Percentiles rank a stretch among this genome's conserved stretches.
These are phyloP conservation scores for Parvularia atlantis DNA, from an alignment of 78 protist genomes.

Conservation along the genomic window DNA sequence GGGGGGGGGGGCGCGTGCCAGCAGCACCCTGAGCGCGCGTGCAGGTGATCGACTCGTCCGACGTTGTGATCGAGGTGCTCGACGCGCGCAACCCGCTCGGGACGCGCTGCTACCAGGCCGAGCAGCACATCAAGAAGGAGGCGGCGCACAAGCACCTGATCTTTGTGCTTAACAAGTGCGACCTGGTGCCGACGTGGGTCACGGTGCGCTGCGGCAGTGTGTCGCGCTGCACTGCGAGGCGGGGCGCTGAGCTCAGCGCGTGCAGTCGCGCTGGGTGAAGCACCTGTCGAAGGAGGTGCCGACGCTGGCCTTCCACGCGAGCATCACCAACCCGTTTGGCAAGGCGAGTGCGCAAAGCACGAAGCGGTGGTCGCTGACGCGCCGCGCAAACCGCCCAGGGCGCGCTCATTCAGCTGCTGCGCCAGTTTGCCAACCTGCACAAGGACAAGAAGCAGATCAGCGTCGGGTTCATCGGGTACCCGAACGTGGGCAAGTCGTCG, in stretches of 20 bases:
- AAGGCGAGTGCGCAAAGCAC: too few species aligned
- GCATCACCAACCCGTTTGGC: slow-evolving; percentile 93
- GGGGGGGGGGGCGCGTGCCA: too few species aligned
- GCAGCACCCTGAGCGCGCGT: too few species aligned
- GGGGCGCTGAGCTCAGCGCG: too few species aligned
- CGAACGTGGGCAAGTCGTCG: slow-evolving; percentile 93
- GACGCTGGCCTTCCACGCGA: slow-evolving; percentile 97
- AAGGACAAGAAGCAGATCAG: slow-evolving; percentile 77
- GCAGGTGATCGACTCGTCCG: slow-evolving; percentile 85
- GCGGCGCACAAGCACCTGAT: slow-evolving; percentile 93
- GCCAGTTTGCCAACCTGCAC: slow-evolving; percentile 85
- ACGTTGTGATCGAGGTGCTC: slow-evolving; percentile 83
- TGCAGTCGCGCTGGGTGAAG: slow-evolving; percentile 72
- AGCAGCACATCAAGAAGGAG: slow-evolving; percentile 49
- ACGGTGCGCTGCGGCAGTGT: slow-evolving; percentile 60
- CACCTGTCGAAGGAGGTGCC: slow-evolving; percentile 83
- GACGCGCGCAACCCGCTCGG: slow-evolving; percentile 98
- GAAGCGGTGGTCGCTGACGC: too few species aligned
- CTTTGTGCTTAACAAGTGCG: slow-evolving; percentile 97
- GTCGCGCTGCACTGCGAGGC: background rate
- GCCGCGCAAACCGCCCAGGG: too few species aligned
- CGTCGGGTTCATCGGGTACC: slow-evolving; percentile 94
- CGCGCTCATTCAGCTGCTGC: slow-evolving; percentile 79
- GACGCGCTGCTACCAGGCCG: slow-evolving; percentile 71
- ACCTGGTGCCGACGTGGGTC: slow-evolving; percentile 94